phyloP scores from a whole-genome alignment of 2,329 filamentous ascomycete genomes.

The Scedosporium apiospermum region DNA sequence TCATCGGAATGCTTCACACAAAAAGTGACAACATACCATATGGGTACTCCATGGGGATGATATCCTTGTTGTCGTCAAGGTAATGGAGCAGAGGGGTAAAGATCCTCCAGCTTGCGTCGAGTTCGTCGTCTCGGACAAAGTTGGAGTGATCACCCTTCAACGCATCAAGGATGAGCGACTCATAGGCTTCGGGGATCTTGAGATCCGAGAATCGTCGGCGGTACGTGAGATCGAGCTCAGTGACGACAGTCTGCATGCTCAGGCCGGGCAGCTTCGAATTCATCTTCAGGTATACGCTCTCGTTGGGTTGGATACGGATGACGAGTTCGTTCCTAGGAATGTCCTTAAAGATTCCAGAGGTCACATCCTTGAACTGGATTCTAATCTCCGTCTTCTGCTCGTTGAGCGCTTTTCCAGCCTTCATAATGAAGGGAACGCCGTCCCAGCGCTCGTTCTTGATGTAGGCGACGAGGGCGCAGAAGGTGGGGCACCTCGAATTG shows the following conservation, averaged over 20 bases:
- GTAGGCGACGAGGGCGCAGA: conserved; percentile 93
- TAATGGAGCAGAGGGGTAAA: conserved; percentile 97
- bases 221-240: conserved; percentile 96
- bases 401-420: conserved; percentile 96
- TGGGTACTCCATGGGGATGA: conserved; percentile 98
- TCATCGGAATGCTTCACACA: neutral
- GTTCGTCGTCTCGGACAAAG: conserved; percentile 94
- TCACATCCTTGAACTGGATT: conserved; percentile 99
- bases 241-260: conserved; percentile 99
- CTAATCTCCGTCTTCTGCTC: conserved; percentile 99
- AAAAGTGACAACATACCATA: conserved; percentile 60
- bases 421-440: conserved; percentile 97
- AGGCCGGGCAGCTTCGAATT: conserved; percentile 98
- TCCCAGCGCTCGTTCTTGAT: conserved; percentile 99
- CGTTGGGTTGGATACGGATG: conserved; percentile 98
- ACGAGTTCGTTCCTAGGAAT: conserved; percentile 98
- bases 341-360: conserved; percentile 98
- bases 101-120: conserved; percentile 97
- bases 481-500: conserved; percentile 94
- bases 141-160: conserved; percentile 99
- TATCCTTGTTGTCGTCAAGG: conserved; percentile 98
- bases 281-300: conserved; percentile 99
- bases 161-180: conserved; percentile 93
- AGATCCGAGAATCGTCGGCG: conserved; percentile 96
- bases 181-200: conserved; percentile 98